Conservation (phyloP, 345 rosid species). For the Syzygium jambos region DNA sequence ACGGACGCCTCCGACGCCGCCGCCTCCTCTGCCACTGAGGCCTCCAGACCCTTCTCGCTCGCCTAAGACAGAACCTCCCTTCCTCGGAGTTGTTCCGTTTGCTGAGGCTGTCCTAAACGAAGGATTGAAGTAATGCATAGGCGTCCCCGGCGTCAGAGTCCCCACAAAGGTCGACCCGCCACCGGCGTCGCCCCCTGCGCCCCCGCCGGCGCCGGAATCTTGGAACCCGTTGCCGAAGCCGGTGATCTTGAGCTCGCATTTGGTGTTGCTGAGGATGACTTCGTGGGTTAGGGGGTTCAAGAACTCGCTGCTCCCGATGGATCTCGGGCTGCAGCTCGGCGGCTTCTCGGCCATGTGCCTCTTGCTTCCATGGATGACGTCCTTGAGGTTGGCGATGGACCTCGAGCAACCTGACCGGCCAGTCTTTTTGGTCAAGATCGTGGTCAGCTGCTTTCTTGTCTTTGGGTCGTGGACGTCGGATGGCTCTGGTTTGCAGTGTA, state of each 20-base stretch:
- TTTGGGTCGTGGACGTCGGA: conserved; percentile 40
- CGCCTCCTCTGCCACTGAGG: conserved; percentile 13
- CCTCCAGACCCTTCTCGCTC: conserved; percentile 52
- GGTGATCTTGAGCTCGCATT: conserved; percentile 93
- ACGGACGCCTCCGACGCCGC: background rate
- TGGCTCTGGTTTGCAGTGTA: conserved; percentile 40
- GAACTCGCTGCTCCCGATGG: conserved; percentile 98
- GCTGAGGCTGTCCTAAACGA: conserved; percentile 36
- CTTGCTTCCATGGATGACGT: conserved; percentile 98
- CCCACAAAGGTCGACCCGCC: conserved; percentile 65
- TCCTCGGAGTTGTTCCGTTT: conserved; percentile 26
- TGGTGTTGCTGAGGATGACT: conserved; percentile 80
- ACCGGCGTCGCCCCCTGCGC: conserved; percentile 4
- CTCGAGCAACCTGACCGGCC: conserved; percentile 96
- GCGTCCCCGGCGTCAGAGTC: conserved; percentile 85
- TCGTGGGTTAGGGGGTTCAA: conserved; percentile 96
- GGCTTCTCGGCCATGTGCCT: conserved; percentile 72
- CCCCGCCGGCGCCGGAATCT: conserved; percentile 13
- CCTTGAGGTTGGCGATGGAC: conserved; percentile 97
- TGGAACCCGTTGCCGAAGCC: conserved; percentile 41
- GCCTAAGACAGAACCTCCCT: conserved; percentile 32
- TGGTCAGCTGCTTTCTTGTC: conserved; percentile 39
- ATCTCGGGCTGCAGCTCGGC: conserved; percentile 93
- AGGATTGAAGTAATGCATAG: conserved; percentile 76
- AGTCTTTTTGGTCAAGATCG: conserved; percentile 51